These are phyloP conservation scores for Keqinozyma sinolaborantium DNA, from an alignment of 1,139 yeast genomes.

Conservation along the genomic window DNA sequence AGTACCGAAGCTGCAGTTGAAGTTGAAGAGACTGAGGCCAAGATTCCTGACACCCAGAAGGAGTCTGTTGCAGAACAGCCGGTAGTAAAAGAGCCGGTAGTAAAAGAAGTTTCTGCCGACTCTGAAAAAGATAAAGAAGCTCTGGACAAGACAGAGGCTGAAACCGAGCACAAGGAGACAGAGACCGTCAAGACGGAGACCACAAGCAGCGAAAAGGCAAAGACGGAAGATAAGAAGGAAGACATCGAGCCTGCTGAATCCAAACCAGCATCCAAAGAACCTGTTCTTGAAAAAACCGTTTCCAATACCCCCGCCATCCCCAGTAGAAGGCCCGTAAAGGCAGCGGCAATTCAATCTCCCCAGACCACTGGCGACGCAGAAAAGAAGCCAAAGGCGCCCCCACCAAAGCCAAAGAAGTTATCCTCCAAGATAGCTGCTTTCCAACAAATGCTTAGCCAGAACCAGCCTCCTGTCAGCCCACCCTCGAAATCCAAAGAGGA, in stretches of 20 bases:
- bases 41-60: not conserved
- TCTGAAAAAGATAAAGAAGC: not conserved
- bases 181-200: not conserved
- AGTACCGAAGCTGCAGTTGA: not conserved
- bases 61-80: not conserved
- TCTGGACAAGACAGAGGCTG: not conserved
- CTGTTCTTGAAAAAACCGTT: not conserved
- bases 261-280: not conserved
- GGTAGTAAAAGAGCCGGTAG: not conserved
- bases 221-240: not conserved
- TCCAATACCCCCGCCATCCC: not conserved
- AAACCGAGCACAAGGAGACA: not conserved
- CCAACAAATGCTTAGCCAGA: constrained; percentile 60
- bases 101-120: not conserved
- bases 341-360: no score
- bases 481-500: constrained; percentile 1
- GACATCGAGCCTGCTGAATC: not conserved
- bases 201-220: not conserved
- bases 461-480: constrained; percentile 7
- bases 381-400: constrained; percentile 42
- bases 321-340: not conserved
- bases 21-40: not conserved
- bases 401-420: constrained; percentile 71
- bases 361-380: constrained; percentile 5
- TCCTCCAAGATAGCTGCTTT: constrained; percentile 78